phyloP scores from a whole-genome alignment of 805 yeast species.

The Kluyveromyces aestuarii region DNA sequence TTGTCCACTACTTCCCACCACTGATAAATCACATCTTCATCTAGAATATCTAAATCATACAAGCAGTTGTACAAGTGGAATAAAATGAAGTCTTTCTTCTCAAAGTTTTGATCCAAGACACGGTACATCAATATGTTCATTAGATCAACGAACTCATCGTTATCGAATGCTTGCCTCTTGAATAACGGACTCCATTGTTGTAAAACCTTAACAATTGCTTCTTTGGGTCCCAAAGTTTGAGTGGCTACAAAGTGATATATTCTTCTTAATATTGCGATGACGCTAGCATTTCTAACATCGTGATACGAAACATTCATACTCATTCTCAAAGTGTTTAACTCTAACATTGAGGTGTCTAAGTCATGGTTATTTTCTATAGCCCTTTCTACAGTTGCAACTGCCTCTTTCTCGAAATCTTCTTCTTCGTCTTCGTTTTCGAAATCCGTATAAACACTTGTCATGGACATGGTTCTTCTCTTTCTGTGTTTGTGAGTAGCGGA shows the following conservation, averaged over 20 bases:
- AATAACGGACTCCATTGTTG: constrained; percentile 75
- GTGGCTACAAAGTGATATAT: constrained; percentile 69
- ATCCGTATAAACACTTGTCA: constrained; percentile 38
- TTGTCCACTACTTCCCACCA: constrained; percentile 64
- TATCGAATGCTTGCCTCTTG: constrained; percentile 76
- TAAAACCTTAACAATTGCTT: constrained; percentile 69
- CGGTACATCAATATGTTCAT: constrained; percentile 36
- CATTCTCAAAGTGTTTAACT: constrained; percentile 91
- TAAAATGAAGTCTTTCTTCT: constrained; percentile 28
- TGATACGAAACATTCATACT: constrained; percentile 93
- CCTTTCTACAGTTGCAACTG: constrained; percentile 86
- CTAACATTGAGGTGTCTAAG: constrained; percentile 84
- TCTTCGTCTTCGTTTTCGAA: constrained; percentile 38
- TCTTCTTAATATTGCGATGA: constrained; percentile 59
- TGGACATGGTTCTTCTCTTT: constrained; percentile 36
- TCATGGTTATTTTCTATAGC: constrained; percentile 91
- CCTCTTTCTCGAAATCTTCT: constrained; percentile 81
- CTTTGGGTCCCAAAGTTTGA: constrained; percentile 64
- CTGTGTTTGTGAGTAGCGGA: constrained; percentile 39
- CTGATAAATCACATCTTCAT: constrained; percentile 64
- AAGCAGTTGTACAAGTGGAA: constrained; percentile 43
- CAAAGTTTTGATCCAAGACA: constrained; percentile 18
- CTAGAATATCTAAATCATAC: constrained; percentile 74
- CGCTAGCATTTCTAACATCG: constrained; percentile 80
- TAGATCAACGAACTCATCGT: constrained; percentile 69